These are phyloP conservation scores for Nidula niveotomentosa DNA, from an alignment of 1,284 basidiomycete species.

Conservation along the genomic window DNA sequence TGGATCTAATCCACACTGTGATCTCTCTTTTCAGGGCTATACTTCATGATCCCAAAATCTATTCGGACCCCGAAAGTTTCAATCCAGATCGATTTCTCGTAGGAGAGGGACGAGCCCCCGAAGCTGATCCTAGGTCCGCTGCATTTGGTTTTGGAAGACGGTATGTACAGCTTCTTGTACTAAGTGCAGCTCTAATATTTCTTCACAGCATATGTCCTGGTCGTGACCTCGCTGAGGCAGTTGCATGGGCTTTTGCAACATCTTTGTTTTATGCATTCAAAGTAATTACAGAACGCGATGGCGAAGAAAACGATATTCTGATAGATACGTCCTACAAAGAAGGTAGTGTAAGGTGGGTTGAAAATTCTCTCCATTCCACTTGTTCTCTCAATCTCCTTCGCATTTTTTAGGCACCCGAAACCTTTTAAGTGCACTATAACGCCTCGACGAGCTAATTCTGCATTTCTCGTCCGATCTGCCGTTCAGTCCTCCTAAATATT, in stretches of 20 bases:
- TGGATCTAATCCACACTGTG: constrained; percentile 5
- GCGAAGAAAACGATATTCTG: background rate
- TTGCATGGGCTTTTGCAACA: constrained; percentile 55
- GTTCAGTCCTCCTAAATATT: too few species aligned
- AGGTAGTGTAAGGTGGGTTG: background rate
- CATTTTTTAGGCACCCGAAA: constrained; percentile 48
- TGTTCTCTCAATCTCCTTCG: background rate
- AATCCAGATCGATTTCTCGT: constrained; percentile 46
- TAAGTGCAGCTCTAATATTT: constrained; percentile 22
- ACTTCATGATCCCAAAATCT: constrained; percentile 45
- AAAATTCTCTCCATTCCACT: background rate
- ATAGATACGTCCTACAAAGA: background rate
- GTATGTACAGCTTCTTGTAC: constrained; percentile 26
- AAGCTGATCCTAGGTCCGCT: constrained; percentile 51
- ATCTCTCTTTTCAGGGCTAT: constrained; percentile 35
- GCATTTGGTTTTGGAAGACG: constrained; percentile 64
- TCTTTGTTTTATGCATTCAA: constrained; percentile 36
- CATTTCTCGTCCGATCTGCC: too few species aligned
- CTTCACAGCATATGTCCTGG: constrained; percentile 14
- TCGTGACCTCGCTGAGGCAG: constrained; percentile 49
- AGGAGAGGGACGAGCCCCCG: constrained; percentile 33
- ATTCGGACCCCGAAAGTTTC: constrained; percentile 43
- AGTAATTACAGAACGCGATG: background rate
- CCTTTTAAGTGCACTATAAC: constrained; percentile 59
- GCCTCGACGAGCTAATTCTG: constrained; percentile 22